Percentiles rank a stretch among this genome's conserved stretches.
Evolutionary conservation across 2,329 filamentous ascomycete species (phyloP).

Genomic region (Alternaria infectoria): DNA sequence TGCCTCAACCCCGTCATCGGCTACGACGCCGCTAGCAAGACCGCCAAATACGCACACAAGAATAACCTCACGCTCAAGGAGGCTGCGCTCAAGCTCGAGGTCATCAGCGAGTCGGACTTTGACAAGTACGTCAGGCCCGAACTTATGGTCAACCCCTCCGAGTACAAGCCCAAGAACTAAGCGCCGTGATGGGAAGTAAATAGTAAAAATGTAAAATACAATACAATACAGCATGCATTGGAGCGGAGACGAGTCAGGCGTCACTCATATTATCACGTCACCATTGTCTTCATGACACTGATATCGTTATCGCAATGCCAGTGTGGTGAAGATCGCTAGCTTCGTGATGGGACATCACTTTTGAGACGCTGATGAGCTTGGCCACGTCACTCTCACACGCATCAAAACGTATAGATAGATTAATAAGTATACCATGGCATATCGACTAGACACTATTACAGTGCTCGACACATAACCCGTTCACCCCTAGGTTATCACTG

Average conservation of each 20-base stretch:
- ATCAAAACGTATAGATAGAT: too few species aligned
- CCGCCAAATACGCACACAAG: conserved; percentile 84
- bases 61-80: conserved; percentile 94
- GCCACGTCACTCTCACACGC: too few species aligned
- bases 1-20: conserved; percentile 58
- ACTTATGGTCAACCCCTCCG: conserved; percentile 88
- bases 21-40: conserved; percentile 44
- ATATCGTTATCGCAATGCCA: not conserved
- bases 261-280: too few species aligned
- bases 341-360: too few species aligned
- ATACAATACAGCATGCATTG: not conserved
- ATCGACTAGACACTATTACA: too few species aligned
- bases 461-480: too few species aligned
- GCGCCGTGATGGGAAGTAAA: not conserved
- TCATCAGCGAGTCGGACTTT: conserved; percentile 87
- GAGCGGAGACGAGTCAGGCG: not conserved
- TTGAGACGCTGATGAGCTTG: too few species aligned
- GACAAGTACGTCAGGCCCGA: conserved; percentile 89
- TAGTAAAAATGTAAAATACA: not conserved
- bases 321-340: too few species aligned
- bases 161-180: conserved; percentile 57
- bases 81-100: conserved; percentile 91
- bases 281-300: not conserved
- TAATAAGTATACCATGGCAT: too few species aligned
- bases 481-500: not conserved